phyloP scores from a whole-genome alignment of 2,329 filamentous ascomycete genomes.

The Claviceps sp. region DNA sequence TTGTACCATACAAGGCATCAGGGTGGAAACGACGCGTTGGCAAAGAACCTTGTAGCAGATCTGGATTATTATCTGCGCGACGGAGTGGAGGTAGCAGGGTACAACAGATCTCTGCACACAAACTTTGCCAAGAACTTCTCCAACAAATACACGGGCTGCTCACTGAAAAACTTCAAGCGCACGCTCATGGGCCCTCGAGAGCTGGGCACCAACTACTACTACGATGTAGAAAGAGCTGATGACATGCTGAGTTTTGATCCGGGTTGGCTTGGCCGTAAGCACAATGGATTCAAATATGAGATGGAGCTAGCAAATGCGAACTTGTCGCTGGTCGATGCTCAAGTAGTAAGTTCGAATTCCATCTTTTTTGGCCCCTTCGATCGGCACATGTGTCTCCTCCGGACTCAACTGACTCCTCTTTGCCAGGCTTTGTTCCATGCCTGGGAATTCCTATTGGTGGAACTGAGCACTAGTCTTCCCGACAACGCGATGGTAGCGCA shows the following conservation, averaged over 20 bases:
- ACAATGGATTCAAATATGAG: constrained; percentile 67
- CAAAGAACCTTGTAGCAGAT: constrained; percentile 59
- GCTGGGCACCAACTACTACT: constrained; percentile 70
- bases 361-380: too few species aligned
- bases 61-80: constrained; percentile 69
- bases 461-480: constrained; percentile 57
- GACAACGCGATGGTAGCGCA: constrained; percentile 43
- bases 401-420: not conserved
- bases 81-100: constrained; percentile 64
- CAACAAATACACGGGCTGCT: constrained; percentile 59
- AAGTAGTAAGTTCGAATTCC: constrained; percentile 49
- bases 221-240: constrained; percentile 63
- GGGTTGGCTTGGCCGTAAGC: constrained; percentile 57
- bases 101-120: constrained; percentile 75
- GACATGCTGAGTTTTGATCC: constrained; percentile 64
- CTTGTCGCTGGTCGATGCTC: constrained; percentile 80
- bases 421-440: constrained; percentile 63
- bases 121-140: constrained; percentile 80
- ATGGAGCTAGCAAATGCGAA: constrained; percentile 82
- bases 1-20: constrained; percentile 74
- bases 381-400: not conserved
- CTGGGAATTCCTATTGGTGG: constrained; percentile 79
- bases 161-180: constrained; percentile 67
- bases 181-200: constrained; percentile 51
- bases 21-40: constrained; percentile 49